Percentiles rank a stretch among this genome's conserved stretches.
Conservation (phyloP, 106 monocot species). For the Allium sativum region DNA sequence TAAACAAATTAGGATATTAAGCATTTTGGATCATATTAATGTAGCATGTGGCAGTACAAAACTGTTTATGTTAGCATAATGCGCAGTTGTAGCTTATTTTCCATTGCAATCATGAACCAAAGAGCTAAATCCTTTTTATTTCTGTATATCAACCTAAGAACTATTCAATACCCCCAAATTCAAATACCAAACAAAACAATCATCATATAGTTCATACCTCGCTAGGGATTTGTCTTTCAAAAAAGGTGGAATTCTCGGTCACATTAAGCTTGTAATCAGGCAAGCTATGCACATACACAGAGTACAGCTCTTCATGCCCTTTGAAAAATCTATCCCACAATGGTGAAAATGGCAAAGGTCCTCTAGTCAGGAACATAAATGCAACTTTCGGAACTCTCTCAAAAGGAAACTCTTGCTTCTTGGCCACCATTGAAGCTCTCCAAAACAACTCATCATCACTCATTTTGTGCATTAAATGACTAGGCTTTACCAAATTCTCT, state of each 20-base stretch:
- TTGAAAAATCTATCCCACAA: conserved; percentile 17
- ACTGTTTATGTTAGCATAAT: no score
- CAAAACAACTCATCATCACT: conserved; percentile 18
- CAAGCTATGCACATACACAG: conserved; percentile 14
- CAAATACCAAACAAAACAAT: no score
- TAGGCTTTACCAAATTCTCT: conserved; percentile 7
- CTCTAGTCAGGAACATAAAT: conserved; percentile 20
- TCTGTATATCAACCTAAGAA: no score
- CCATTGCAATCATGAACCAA: no score
- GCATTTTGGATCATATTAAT: no score
- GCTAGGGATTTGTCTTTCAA: conserved; percentile 9
- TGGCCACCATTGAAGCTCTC: conserved; percentile 18
- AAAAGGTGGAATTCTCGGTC: conserved; percentile 11
- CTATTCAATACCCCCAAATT: no score
- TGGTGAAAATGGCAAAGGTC: conserved; percentile 11
- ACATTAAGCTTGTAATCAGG: conserved; percentile 22
- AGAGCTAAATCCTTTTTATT: no score
- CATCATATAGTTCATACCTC: conserved; percentile 1
- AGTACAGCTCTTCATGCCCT: conserved; percentile 13
- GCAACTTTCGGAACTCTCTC: conserved; percentile 21
- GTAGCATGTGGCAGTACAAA: no score
- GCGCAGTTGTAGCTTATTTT: no score
- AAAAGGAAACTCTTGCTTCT: conserved; percentile 13
- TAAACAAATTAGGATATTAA: no score
- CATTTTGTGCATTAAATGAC: conserved; percentile 13